Conservation (phyloP, 179 eudicot species). For the Actinidia arguta region DNA sequence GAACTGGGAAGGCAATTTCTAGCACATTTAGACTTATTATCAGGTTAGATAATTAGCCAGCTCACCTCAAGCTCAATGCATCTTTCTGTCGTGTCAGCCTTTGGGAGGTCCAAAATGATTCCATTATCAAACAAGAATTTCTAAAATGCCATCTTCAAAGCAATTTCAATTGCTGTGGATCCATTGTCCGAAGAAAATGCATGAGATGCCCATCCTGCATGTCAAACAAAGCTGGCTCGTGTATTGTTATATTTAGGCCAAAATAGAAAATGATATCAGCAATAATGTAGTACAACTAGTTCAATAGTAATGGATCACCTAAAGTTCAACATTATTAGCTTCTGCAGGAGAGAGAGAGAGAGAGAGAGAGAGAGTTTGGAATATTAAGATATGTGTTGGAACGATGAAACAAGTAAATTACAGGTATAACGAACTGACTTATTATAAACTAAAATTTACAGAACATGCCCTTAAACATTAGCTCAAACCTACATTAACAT, state of each 20-base stretch:
- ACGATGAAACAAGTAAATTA: too few relatives aligned
- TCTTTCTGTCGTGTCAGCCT: conserved; percentile 27
- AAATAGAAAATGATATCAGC: not conserved
- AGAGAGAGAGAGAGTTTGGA: too few relatives aligned
- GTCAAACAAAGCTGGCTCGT: not conserved
- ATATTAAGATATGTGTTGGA: too few relatives aligned
- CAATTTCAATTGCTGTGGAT: conserved; percentile 96
- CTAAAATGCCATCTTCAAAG: conserved; percentile 97
- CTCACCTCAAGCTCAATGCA: conserved; percentile 75
- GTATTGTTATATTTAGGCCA: not conserved
- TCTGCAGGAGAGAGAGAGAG: not conserved
- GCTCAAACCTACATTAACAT: too few relatives aligned
- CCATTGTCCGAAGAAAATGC: conserved; percentile 94
- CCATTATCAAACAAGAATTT: conserved; percentile 80
- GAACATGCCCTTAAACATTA: too few relatives aligned
- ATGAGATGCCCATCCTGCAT: conserved; percentile 95
- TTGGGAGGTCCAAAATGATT: conserved; percentile 35
- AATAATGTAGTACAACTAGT: not conserved
- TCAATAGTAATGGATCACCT: not conserved
- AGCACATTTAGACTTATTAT: conserved; percentile 4
- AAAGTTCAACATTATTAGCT: too few relatives aligned
- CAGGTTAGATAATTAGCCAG: not conserved
- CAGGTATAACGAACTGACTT: too few relatives aligned
- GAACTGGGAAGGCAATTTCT: not conserved
- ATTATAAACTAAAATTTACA: too few relatives aligned